Base-by-base conservation (phyloP, 2,329 filamentous ascomycete genomes). In the Fusarium domesticum region DNA sequence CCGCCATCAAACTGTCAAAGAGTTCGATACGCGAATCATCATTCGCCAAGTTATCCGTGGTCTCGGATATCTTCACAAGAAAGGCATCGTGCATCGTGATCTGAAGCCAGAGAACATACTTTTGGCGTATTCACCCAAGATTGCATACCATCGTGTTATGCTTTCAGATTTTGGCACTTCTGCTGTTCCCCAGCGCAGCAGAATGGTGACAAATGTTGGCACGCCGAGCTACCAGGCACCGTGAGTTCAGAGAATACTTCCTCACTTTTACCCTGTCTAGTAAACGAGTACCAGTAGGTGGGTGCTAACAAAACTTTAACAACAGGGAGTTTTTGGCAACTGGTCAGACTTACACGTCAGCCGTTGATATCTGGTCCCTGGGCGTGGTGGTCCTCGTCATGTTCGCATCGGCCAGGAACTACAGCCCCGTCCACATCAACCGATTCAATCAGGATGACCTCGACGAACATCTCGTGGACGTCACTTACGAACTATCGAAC, bases 41-140 rank as follows among this genome's bases (percentile, higher is more conserved):
- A 56, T 77, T 7, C 63, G 69, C 4, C 77, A 80, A 53, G 60
- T 80, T 3, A 58, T 76, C 2, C 64, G 65, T 5, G 76, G 68
- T 0, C 59, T 79, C 2, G 47, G 53, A 2, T 77, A 76, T 50
- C 67, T 79, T 6, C 77, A 79, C 49, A 53, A 56, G n/a, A 73
- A 73, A 33, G 69, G 70, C 0, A 67, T 80, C 6, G 68, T 74
- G 0, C 77, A 80, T 53, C 70, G 76, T 2, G 77, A 80, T 42
- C 61, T 80, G 20, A 80, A 80, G 48, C 74, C 71, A 0, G 75
- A 78, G 51, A 80, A 79, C 32, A 67, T 80, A 4, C 68, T 80
- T 10, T 65, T 77, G 43, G 70, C 70, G 0, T 69, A 68, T 12
- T 74, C 72, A 2, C 72, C 73, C 0, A 68, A 65, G 18, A 59